Percentiles rank a stretch among this genome's conserved stretches.
Evolutionary conservation across 2,329 filamentous ascomycete genomes (phyloP).

Genomic region (Aspergillus novofumigatus): DNA sequence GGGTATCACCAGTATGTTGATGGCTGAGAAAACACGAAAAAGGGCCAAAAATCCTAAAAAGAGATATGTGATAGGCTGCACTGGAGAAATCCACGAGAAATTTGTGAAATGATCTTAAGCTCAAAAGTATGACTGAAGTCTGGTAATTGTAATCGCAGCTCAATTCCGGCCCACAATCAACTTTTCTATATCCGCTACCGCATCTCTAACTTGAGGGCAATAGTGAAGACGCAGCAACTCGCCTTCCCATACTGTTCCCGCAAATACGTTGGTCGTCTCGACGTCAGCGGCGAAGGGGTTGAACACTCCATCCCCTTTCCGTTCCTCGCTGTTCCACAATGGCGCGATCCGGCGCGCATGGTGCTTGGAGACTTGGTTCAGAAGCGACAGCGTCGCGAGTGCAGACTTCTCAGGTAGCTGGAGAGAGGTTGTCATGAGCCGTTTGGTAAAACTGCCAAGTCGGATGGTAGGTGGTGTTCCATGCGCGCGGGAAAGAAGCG

Average conservation of each 20-base stretch:
- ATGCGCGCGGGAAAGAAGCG: conserved; percentile 73
- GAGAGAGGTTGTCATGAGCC: conserved; percentile 74
- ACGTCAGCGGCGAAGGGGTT: conserved; percentile 68
- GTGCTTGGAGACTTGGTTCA: conserved; percentile 73
- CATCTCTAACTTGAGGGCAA: conserved; percentile 78
- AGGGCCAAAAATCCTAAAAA: background rate
- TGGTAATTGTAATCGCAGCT: background rate
- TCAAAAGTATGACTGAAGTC: conserved; percentile 6
- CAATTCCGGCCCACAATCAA: conserved; percentile 41
- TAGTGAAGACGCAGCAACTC: conserved; percentile 83
- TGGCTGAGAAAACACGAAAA: background rate
- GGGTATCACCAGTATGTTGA: background rate
- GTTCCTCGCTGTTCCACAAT: conserved; percentile 94
- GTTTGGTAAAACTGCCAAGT: conserved; percentile 89
- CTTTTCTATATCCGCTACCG: conserved; percentile 66
- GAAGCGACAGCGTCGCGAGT: conserved; percentile 71
- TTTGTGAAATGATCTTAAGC: conserved; percentile 5
- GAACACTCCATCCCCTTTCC: conserved; percentile 84
- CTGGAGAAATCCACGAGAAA: conserved; percentile 1
- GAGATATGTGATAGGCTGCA: background rate
- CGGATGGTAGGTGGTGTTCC: conserved; percentile 74
- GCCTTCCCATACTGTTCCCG: conserved; percentile 87
- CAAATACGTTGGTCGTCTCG: conserved; percentile 86
- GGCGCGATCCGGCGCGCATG: conserved; percentile 77
- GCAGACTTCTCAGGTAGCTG: conserved; percentile 89